These are phyloP conservation scores for rapeseed (Brassica napus) DNA, from an alignment of 345 rosid species.

Conservation along the genomic window Da-Ae NC_063444.1:6065501-6066000, in stretches of 20 bases:
- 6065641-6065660: constrained; percentile 2
- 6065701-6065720: neutral
- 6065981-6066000: no score
- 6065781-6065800: neutral
- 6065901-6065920: no score
- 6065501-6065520: constrained; percentile 46
- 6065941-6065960: no score
- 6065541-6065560: constrained; percentile 42
- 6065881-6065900: no score
- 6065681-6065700: constrained; percentile 2
- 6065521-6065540: constrained; percentile 28
- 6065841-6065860: no score
- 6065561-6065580: constrained; percentile 24
- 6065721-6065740: neutral
- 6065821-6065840: no score
- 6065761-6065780: neutral
- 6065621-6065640: constrained; percentile 15
- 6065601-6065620: constrained; percentile 18
- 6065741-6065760: constrained; percentile 1
- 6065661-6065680: constrained; percentile 10
- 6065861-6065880: no score
- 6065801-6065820: no score
- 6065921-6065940: no score
- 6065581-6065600: constrained; percentile 30
- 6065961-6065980: no score